Percentiles rank a stretch among this genome's conserved stretches.
These are phyloP conservation scores for Tolypocladium ovalisporum DNA, from an alignment of 2,329 filamentous ascomycete species.

Conservation along the genomic window DNA sequence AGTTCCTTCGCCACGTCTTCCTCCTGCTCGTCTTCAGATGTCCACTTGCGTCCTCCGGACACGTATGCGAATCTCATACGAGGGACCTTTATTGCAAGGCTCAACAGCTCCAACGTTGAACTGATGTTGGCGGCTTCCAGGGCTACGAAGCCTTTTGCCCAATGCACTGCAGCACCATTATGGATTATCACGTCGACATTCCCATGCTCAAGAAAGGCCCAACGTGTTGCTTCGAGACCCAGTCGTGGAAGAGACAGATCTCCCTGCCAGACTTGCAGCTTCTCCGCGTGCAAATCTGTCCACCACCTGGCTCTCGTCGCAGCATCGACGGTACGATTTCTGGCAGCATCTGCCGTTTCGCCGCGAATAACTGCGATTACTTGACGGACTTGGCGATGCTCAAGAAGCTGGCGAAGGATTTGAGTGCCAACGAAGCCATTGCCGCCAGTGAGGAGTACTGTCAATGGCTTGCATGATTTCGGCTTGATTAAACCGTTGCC, in stretches of 20 bases:
- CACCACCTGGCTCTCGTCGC: constrained; percentile 4
- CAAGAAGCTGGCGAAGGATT: constrained; percentile 5
- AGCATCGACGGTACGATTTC: constrained; percentile 1
- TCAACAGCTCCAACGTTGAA: constrained; percentile 3
- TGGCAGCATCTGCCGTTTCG: neutral
- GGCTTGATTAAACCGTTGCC: neutral
- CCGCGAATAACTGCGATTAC: constrained; percentile 4
- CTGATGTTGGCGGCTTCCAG: constrained; percentile 5
- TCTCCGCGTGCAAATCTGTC: constrained; percentile 1
- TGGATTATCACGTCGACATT: constrained; percentile 4
- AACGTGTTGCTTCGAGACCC: neutral
- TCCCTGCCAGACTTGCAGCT: constrained; percentile 5
- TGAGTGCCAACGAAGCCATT: constrained; percentile 6
- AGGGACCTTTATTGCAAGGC: neutral
- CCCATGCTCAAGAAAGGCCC: neutral
- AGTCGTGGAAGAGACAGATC: constrained; percentile 1
- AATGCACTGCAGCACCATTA: constrained; percentile 6
- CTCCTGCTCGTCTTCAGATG: neutral
- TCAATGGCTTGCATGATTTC: neutral
- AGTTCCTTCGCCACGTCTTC: constrained; percentile 2
- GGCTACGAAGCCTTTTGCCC: constrained; percentile 2
- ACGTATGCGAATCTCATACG: constrained; percentile 2
- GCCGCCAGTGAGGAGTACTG: constrained; percentile 4
- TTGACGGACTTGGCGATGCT: neutral
- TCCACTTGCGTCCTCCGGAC: neutral